Base-by-base conservation (phyloP, 371 early-diverging fungal species). In the Saksenaea oblongispora region DNA sequence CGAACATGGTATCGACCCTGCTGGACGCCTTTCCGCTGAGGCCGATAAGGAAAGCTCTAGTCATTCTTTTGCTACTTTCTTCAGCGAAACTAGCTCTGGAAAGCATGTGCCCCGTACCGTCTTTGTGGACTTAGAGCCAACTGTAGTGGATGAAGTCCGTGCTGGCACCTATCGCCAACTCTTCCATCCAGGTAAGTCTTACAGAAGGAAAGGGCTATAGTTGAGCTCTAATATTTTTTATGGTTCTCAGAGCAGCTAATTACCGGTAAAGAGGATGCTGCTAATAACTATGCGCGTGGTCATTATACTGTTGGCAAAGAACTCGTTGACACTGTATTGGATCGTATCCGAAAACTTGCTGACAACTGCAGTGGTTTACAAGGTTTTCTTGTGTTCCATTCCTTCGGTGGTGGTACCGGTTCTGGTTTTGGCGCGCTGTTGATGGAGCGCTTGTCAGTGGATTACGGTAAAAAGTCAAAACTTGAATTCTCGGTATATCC, bases 231-330 rank as follows among this genome's bases (percentile, higher is more conserved):
- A 67, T 37, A 10, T 64, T 91, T 94, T 73, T 85, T 98, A 54
- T 98, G 94, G 89, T 97, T 97, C 84, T 98, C 98, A 57, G 94
- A 95, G 75, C 95, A 96, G 87, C 85, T 99, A 73, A 97, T 99
- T 83, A 91, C 92, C 70, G 99, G 99, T 71, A 98, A 98, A 89
- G 98, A 98, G 82, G 99, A 98, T 83, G 99, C 99, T 34, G 99
- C 98, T 72, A 99, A 99, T 90, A 99, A 99, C 93, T 99, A 98
- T 79, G 99, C 99, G 55, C 93, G 98, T 90, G 99, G 99, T 76
- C 98, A 99, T 87, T 99, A 99, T 89, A 99, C 99, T 61, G 92
- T 98, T 67, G 99, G 99, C 67, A 98, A 98, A 88, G 98, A 98
- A 80, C 91, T 98, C 58, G 93, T 99, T 63, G 99, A 99, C 84